Percentiles rank a stretch among this genome's conserved stretches.
These are phyloP conservation scores for Pseudogymnoascus sp. DNA, from an alignment of 2,329 filamentous ascomycete genomes.

Conservation along the genomic window DNA sequence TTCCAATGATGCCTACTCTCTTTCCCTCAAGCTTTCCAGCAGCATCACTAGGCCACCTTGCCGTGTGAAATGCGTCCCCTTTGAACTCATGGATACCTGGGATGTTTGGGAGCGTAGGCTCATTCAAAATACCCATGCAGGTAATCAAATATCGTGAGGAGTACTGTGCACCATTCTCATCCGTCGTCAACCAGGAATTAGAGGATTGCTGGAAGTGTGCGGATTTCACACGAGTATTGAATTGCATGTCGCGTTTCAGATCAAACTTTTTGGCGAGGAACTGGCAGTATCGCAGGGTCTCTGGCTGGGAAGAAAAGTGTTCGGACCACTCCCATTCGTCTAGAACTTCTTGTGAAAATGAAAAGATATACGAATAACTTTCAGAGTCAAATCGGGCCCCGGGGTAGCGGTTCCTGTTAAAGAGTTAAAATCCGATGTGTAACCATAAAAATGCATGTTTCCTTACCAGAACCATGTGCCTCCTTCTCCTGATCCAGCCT, in stretches of 20 bases:
- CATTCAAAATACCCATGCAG: constrained; percentile 8
- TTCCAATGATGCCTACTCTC: constrained; percentile 15
- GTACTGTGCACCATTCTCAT: constrained; percentile 14
- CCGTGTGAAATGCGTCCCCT: constrained; percentile 9
- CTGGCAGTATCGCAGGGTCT: constrained; percentile 37
- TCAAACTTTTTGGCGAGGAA: constrained; percentile 35
- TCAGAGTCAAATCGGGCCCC: constrained; percentile 39
- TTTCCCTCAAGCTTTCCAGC: constrained; percentile 15
- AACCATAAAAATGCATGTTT: not conserved
- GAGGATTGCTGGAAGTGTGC: constrained; percentile 32
- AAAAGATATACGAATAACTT: constrained; percentile 33
- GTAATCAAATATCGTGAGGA: constrained; percentile 10
- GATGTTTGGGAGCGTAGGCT: constrained; percentile 10
- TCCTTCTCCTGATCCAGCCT: constrained; percentile 33
- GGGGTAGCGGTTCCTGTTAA: constrained; percentile 31
- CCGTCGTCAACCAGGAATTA: constrained; percentile 30
- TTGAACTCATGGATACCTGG: constrained; percentile 11
- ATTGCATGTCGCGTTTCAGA: constrained; percentile 33
- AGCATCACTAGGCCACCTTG: constrained; percentile 8
- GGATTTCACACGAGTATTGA: constrained; percentile 31
- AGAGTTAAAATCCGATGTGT: not conserved
- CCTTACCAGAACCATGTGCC: constrained; percentile 38
- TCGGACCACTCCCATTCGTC: constrained; percentile 36
- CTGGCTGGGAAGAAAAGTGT: constrained; percentile 30
- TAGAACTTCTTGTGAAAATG: constrained; percentile 30